Evolutionary conservation across 768 basidiomycete genomes (phyloP).

Genomic region (Rhodotorula diobovata): DNA sequence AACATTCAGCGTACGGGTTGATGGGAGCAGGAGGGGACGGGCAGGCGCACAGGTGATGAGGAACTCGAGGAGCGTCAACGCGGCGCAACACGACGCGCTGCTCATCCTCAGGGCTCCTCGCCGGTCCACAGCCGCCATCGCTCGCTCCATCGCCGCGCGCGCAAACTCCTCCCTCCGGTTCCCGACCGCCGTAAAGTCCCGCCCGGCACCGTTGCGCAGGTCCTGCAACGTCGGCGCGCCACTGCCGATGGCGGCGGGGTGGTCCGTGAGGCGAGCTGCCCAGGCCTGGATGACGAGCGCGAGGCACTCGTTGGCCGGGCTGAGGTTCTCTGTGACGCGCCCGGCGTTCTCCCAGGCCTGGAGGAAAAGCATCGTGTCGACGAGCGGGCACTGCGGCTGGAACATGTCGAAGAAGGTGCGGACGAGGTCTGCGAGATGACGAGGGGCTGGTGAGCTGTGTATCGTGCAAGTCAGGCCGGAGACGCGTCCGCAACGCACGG

Average conservation of each 20-base stretch:
- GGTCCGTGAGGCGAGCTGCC: constrained; percentile 21
- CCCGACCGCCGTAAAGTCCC: constrained; percentile 21
- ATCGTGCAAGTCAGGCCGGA: not conserved
- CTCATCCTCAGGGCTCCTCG: constrained; percentile 9
- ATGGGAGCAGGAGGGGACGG: not conserved
- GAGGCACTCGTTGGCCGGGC: constrained; percentile 24
- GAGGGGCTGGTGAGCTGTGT: not conserved
- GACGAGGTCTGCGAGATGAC: constrained; percentile 15
- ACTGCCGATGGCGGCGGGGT: constrained; percentile 11
- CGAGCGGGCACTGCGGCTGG: constrained; percentile 29
- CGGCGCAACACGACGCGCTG: constrained; percentile 5
- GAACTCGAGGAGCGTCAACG: constrained; percentile 22
- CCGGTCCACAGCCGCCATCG: constrained; percentile 19
- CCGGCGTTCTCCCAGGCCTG: constrained; percentile 19
- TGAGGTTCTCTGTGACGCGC: not conserved
- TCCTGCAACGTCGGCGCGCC: constrained; percentile 17
- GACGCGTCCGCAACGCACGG: not conserved
- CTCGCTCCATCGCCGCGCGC: constrained; percentile 12
- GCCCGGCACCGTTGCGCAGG: not conserved
- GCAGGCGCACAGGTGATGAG: constrained; percentile 10
- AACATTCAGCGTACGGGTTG: not conserved
- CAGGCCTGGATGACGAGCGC: constrained; percentile 24
- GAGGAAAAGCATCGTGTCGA: constrained; percentile 18
- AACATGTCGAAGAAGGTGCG: constrained; percentile 12
- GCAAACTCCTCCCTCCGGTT: constrained; percentile 28